Evolutionary conservation across 768 basidiomycete species (phyloP).

Genomic region (Pisolithus sp.): DNA sequence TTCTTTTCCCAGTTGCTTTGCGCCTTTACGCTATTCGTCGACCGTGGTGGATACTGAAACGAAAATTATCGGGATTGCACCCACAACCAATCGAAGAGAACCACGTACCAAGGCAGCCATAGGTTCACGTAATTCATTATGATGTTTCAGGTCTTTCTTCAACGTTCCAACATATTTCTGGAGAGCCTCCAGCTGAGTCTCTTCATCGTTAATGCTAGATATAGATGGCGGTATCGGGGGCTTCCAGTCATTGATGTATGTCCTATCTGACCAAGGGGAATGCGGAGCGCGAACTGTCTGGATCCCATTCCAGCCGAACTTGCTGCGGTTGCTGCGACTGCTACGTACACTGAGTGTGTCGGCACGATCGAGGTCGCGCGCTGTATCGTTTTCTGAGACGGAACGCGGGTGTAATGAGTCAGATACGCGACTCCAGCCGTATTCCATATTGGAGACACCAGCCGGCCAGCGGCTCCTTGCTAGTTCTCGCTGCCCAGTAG

Average conservation of each 20-base stretch:
- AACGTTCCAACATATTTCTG: slow-evolving; percentile 72
- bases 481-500: slow-evolving; percentile 96
- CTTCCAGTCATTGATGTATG: slow-evolving; percentile 90
- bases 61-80: slow-evolving; percentile 9
- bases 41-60: slow-evolving; percentile 72
- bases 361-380: slow-evolving; percentile 41
- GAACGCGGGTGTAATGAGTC: slow-evolving; percentile 50
- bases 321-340: slow-evolving; percentile 66
- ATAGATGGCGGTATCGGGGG: slow-evolving; percentile 80
- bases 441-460: slow-evolving; percentile 99
- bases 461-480: slow-evolving; percentile 90
- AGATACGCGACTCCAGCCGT: slow-evolving; percentile 86
- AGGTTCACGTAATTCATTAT: slow-evolving; percentile 77
- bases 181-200: slow-evolving; percentile 85
- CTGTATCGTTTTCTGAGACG: slow-evolving; percentile 50
- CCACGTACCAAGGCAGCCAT: slow-evolving; percentile 71
- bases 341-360: slow-evolving; percentile 74
- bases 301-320: slow-evolving; percentile 64
- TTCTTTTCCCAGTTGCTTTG: slow-evolving; percentile 90
- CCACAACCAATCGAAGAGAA: slow-evolving; percentile 1
- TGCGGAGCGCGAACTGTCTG: slow-evolving; percentile 57
- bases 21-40: slow-evolving; percentile 69
- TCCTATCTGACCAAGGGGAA: slow-evolving; percentile 74
- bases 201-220: slow-evolving; percentile 84
- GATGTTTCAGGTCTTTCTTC: slow-evolving; percentile 72